These are phyloP conservation scores for Senna siamea DNA, from an alignment of 306 rosid species.

Conservation along the genomic window DNA sequence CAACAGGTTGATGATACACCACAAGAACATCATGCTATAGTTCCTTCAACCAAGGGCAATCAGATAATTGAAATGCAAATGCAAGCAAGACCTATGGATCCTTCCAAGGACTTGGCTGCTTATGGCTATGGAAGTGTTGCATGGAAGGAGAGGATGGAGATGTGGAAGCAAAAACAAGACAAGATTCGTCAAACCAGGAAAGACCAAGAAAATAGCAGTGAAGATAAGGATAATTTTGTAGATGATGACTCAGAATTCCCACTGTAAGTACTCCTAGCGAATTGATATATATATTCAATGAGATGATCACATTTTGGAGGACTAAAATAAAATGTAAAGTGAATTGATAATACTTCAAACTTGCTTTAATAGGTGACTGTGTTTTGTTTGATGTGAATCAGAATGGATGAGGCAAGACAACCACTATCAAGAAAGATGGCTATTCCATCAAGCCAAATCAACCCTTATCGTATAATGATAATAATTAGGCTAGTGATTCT, in stretches of 20 bases:
- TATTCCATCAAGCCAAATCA: conserved; percentile 59
- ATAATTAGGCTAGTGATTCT: conserved; percentile 62
- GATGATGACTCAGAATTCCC: conserved; percentile 49
- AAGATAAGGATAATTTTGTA: conserved; percentile 33
- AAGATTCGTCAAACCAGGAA: conserved; percentile 38
- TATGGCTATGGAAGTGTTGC: conserved; percentile 80
- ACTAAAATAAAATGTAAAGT: too few relatives aligned
- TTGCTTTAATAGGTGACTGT: not conserved
- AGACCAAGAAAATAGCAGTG: conserved; percentile 39
- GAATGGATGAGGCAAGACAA: conserved; percentile 73
- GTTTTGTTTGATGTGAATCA: conserved; percentile 35
- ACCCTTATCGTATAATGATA: conserved; percentile 69
- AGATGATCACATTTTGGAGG: too few relatives aligned
- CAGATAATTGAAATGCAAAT: conserved; percentile 23
- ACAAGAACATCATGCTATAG: conserved; percentile 53
- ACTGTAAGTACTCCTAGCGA: conserved; percentile 52
- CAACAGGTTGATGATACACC: conserved; percentile 48
- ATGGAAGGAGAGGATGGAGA: conserved; percentile 69
- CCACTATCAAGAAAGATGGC: conserved; percentile 67
- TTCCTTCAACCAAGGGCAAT: conserved; percentile 47
- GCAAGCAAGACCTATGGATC: conserved; percentile 68
- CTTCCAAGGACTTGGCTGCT: conserved; percentile 65
- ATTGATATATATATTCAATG: too few relatives aligned
- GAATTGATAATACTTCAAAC: too few relatives aligned
- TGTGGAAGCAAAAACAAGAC: conserved; percentile 59